Evolutionary conservation across 306 rosid species (phyloP).

Genomic region (Medicago arabica): DNA sequence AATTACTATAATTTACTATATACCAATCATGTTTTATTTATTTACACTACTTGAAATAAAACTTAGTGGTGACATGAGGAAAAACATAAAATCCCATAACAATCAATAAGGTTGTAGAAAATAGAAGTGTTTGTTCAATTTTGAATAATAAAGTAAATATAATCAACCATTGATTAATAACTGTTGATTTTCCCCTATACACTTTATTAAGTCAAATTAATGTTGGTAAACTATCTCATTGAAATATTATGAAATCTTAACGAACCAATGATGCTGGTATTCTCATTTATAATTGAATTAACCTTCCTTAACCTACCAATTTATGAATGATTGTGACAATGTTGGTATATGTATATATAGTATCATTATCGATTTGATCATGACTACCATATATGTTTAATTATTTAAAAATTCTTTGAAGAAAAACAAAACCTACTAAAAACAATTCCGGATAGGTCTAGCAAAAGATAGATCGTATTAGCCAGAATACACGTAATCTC

Average conservation of each 20-base stretch:
- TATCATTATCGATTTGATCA: background rate
- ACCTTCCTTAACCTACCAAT: background rate
- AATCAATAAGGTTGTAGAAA: no score
- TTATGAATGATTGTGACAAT: slow-evolving; percentile 29
- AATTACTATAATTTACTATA: background rate
- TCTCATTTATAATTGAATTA: no score
- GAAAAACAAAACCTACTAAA: background rate
- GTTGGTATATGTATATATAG: background rate
- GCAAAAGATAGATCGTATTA: no score
- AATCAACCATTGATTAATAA: no score
- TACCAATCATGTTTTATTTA: background rate
- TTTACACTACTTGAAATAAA: no score
- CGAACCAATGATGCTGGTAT: background rate
- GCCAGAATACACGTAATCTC: no score
- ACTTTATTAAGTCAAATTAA: background rate
- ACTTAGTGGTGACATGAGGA: no score
- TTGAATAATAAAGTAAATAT: no score
- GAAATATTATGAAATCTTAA: background rate
- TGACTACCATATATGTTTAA: background rate
- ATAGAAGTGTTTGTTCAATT: no score
- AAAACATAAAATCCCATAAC: no score
- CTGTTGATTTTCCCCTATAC: no score
- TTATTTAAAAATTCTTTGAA: background rate
- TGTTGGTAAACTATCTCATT: background rate
- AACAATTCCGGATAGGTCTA: background rate